Base-by-base conservation (phyloP, 257 asterid species). In the Fraxinus cuspidata region DNA sequence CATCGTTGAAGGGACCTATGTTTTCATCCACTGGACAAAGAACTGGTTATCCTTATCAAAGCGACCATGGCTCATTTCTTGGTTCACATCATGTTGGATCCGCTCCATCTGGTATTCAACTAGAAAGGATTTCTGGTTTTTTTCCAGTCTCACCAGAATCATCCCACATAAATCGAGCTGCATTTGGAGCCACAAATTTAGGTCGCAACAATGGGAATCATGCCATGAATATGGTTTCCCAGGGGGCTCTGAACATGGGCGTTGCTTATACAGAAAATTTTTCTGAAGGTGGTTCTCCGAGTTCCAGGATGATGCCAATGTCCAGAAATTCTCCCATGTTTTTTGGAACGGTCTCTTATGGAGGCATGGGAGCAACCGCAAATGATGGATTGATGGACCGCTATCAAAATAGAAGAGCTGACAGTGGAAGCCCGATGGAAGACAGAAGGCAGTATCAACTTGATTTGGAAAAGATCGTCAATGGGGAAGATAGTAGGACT, bases 41-140 rank as follows among this genome's bases (percentile, higher is more conserved):
- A 32, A 81, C 81, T 42, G 90, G 91, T 69, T 83, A 83, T 73
- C 89, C 89, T 8, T 87, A 83, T 81, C 71, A 92, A 60, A 83
- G 70, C 86, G 87, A 79, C 42, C 93, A 82, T 18, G 81, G 88
- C 68, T 71, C 89, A 3, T 76, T 88, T 84, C 92, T 82, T 58
- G 86, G 91, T 66, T 80, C 93, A 68, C 92, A 86, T 84, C 94
- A 92, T 37, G 94, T 91, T 23, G 99, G 99, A 71, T 94, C 99
- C 63, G 99, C 99, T 69, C 99, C 99, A 69, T 82, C 99, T 69
- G 97, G 97, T 66, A 79, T 90, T 83, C 96, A 87, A 63, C 56
- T 95, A 66, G 97, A 93, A 72, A 83, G 94, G 51, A 94, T 86
- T 77, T 87, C 91, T 78, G 98, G 98, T 8, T 85, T 91, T 65